Base-by-base conservation (phyloP, 148 eudicot species). In the Rhododendron vialii region DNA sequence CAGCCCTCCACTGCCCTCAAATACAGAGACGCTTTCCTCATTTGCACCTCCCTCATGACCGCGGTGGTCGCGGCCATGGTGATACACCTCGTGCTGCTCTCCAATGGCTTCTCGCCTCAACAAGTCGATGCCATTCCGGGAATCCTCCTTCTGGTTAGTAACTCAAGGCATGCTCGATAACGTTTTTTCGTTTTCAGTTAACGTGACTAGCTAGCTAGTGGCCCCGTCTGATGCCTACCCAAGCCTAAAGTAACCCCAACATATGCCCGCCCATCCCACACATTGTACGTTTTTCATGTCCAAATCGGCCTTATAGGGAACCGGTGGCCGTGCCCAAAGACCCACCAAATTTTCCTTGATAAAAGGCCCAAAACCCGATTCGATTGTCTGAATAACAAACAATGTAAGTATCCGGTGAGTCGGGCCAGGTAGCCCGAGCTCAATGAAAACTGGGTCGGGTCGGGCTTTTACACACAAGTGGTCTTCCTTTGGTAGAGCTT, bases 11-110 rank as follows among this genome's bases (percentile, higher is more conserved):
- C 95, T 0, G 91, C 98, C 2, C 95, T 97, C 82, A 95, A 93
- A 81, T 93, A 93, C 86, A 87, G 99, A 85, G 99, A 97, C 75
- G 96, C 98, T 18, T 97, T 97, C 85, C 95, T 96, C 57, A 88
- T 96, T 4, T 92, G 98, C 88, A 93, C 98, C 8, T 92, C 90
- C 83, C n/a, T 94, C 61, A 95, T 97, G 98, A 97, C 98, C 4
- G 86, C 98, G 1, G 98, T 95, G 14, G 95, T 97, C n/a, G 90
- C 92, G 6, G 96, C 98, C 77, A 86, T 97, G 92, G 94, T 97
- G 33, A 38, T 97, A 33, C 99, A 97, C 88, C 96, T 97, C 50
- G 88, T 95, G 43, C 73, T 97, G 77, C 88, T 94, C 84, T 93
- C 99, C 35, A 87, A 78, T 35, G 95, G 94, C 82, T 91, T 94